Base-by-base conservation (phyloP, 495 filamentous ascomycete genomes). In the Aspergillus homomorphus region DNA sequence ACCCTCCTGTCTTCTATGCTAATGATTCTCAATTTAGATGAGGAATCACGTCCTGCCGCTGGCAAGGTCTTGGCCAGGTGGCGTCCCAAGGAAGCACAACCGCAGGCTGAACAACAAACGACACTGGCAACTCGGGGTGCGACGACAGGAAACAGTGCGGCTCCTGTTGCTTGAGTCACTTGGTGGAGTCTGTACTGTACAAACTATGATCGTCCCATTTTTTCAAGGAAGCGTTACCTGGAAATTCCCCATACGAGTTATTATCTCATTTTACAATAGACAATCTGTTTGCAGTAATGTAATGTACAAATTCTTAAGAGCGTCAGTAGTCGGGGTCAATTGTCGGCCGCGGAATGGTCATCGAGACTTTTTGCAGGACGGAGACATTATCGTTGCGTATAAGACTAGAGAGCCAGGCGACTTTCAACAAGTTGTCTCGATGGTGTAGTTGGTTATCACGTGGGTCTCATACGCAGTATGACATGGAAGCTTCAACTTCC, bases 21-120 rank as follows among this genome's bases (percentile, higher is more conserved):
- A 67, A 74, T 53, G 15, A 16, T 48, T 16, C 23, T 28, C 14
- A 15, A 26, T 18, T 0, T 45, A 78, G 76, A 77, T 53, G 77
- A 78, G 59, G 77, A 78, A 64, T 74, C 76, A n/a, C 69, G 76
- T 15, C 76, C 76, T 9, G 67, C 69, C 38, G 77, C 75, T 2
- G 67, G 71, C 15, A 80, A 77, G 55, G 66, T 80, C 30, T 69
- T 80, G 14, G 62, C 67, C 16, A 73, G 68, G 58, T 80, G 77
- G 77, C 68, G 77, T 14, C 76, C 77, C 1, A 61, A 74, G 50
- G 64, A 64, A 19, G 33, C 20, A 20, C 57, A 46, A 30, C 44
- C 45, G 8, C 61, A 30, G 26, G 26, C 10, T 10, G 33, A 38
- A 38, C 33, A 38, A 12, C 33, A 6, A 38, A 38, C 33, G 9